These are phyloP conservation scores for Paramecium pentaurelia DNA, from an alignment of 73 alveolate genomes.

Conservation along the genomic window DNA sequence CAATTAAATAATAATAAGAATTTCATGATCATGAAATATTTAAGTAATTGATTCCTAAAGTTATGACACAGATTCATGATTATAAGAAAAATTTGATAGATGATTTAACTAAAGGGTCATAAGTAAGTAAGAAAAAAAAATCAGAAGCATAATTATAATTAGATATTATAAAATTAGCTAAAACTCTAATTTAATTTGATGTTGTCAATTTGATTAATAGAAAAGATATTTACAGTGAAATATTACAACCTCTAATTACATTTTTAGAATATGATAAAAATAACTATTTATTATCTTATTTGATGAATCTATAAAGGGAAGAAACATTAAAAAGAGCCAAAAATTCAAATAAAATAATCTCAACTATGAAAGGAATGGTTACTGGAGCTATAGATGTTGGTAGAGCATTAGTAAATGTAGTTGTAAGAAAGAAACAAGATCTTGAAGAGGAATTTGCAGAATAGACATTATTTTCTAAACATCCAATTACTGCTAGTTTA, in stretches of 20 bases:
- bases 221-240: neutral
- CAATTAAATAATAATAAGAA: neutral
- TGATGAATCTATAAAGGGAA: neutral
- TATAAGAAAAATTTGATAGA: neutral
- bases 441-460: conserved; percentile 55
- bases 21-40: neutral
- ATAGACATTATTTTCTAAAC: conserved; percentile 46
- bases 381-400: conserved; percentile 55
- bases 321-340: neutral
- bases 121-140: neutral
- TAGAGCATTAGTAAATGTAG: conserved; percentile 36
- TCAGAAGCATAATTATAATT: neutral
- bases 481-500: conserved; percentile 46
- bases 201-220: neutral
- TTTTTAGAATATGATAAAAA: conserved; percentile 41
- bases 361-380: conserved; percentile 23
- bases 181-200: conserved; percentile 16
- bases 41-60: neutral
- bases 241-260: neutral
- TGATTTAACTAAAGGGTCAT: neutral
- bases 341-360: neutral
- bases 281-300: neutral
- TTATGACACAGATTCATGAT: neutral
- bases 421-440: neutral
- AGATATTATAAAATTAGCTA: conserved; percentile 5